Conservation (phyloP, 2,329 filamentous ascomycete genomes). For the Fusarium austroafricanum region DNA sequence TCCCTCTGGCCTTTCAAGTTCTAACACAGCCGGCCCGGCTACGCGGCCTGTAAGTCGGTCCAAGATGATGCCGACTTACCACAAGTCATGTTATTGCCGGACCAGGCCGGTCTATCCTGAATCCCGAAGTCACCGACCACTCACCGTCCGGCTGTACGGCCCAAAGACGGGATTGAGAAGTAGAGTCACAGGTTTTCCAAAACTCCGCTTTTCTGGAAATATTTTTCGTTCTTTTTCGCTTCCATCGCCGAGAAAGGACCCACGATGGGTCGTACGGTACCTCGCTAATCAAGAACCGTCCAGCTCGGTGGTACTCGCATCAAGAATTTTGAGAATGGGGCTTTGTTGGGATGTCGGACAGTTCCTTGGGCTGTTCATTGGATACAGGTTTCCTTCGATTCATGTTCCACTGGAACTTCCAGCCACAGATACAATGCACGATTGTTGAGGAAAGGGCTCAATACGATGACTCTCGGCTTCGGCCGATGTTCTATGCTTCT, state of each 20-base stretch:
- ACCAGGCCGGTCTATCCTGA: slow-evolving; percentile 19
- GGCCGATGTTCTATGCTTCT: slow-evolving; percentile 14
- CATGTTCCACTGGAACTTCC: slow-evolving; percentile 19
- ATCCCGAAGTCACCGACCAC: slow-evolving; percentile 31
- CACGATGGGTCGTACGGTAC: slow-evolving; percentile 12
- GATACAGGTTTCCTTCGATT: slow-evolving; percentile 23
- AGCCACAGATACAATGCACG: slow-evolving; percentile 13
- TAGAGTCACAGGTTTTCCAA: slow-evolving; percentile 34
- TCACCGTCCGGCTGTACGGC: slow-evolving; percentile 10
- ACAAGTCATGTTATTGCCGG: slow-evolving; percentile 30
- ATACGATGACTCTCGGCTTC: slow-evolving; percentile 15
- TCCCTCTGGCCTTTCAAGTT: not conserved
- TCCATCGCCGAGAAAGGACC: slow-evolving; percentile 29
- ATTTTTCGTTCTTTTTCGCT: slow-evolving; percentile 36
- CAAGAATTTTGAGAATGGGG: slow-evolving; percentile 16
- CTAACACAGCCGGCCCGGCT: slow-evolving; percentile 19
- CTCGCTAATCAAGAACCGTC: slow-evolving; percentile 24
- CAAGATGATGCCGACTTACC: slow-evolving; percentile 25
- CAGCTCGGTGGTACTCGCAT: slow-evolving; percentile 30
- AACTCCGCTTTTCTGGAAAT: slow-evolving; percentile 24
- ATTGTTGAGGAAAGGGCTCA: slow-evolving; percentile 11
- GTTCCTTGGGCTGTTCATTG: slow-evolving; percentile 8
- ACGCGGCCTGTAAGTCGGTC: slow-evolving; percentile 32
- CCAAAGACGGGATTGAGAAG: slow-evolving; percentile 26
- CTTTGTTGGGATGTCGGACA: slow-evolving; percentile 5